Conservation (phyloP, 2,329 filamentous ascomycete species). For the Dryadomyces quercus-mongolicae region DNA sequence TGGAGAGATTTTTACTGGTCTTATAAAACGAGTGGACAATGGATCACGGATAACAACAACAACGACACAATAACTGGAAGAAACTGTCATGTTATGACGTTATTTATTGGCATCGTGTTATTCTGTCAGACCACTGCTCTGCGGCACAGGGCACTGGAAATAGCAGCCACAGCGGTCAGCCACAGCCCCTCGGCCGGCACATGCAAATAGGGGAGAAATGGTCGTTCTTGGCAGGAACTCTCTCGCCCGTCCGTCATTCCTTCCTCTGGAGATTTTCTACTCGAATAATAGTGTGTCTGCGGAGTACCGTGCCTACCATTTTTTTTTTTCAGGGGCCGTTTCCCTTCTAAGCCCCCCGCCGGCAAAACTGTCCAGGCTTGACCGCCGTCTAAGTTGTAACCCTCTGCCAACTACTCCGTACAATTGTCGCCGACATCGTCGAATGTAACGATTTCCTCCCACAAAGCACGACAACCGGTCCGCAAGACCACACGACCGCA, state of each 20-base stretch:
- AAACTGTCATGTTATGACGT: no score
- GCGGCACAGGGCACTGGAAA: no score
- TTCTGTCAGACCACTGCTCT: background rate
- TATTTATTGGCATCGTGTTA: background rate
- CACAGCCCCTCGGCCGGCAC: background rate
- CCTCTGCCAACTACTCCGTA: background rate
- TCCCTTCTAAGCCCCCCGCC: background rate
- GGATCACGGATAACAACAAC: no score
- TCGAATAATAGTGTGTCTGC: background rate
- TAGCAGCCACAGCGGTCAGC: background rate
- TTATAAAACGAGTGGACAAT: no score
- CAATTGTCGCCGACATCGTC: background rate
- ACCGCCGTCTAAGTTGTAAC: background rate
- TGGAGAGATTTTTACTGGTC: no score
- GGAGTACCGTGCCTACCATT: no score
- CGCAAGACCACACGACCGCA: background rate
- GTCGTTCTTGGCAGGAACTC: background rate
- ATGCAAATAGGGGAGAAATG: background rate
- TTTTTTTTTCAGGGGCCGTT: background rate
- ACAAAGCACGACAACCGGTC: background rate
- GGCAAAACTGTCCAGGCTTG: background rate
- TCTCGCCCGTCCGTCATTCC: background rate
- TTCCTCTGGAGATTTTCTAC: background rate
- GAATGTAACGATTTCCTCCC: background rate
- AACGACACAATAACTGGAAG: no score